Evolutionary conservation across 495 filamentous ascomycete genomes (phyloP).

Genomic region (Penicillium soppii): DNA sequence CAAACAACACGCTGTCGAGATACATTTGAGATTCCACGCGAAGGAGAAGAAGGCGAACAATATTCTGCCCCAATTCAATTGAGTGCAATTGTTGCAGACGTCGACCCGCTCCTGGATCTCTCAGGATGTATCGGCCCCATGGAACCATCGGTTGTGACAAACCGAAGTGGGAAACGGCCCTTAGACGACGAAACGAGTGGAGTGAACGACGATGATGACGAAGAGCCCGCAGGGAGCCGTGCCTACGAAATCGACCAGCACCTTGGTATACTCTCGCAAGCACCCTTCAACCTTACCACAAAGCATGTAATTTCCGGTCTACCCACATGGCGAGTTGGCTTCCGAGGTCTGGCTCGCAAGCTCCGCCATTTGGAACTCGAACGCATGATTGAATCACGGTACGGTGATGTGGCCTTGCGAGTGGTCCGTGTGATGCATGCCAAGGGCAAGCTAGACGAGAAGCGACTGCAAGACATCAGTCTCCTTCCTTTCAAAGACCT

Average conservation of each 20-base stretch:
- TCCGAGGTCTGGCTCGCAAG: slow-evolving; percentile 62
- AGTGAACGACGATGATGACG: slow-evolving; percentile 31
- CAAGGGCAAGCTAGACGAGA: slow-evolving; percentile 91
- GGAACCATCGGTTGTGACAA: slow-evolving; percentile 19
- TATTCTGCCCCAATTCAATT: slow-evolving; percentile 38
- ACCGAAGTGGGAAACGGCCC: slow-evolving; percentile 35
- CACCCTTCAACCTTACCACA: slow-evolving; percentile 61
- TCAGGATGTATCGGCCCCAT: slow-evolving; percentile 38
- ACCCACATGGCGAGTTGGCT: slow-evolving; percentile 80
- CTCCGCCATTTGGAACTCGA: slow-evolving; percentile 76
- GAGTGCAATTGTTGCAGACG: slow-evolving; percentile 33
- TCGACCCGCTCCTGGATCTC: slow-evolving; percentile 43
- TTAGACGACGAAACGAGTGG: slow-evolving; percentile 32
- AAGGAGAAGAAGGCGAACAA: slow-evolving; percentile 51
- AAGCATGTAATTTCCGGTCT: slow-evolving; percentile 50
- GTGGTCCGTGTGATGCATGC: slow-evolving; percentile 77
- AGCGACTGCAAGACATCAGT: slow-evolving; percentile 68
- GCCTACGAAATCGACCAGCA: slow-evolving; percentile 68
- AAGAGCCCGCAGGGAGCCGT: slow-evolving; percentile 37
- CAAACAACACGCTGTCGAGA: slow-evolving; percentile 68
- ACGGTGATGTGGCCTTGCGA: slow-evolving; percentile 72
- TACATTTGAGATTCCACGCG: slow-evolving; percentile 49
- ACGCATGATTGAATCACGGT: slow-evolving; percentile 69
- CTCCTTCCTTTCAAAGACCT: slow-evolving; percentile 78
- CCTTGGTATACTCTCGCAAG: slow-evolving; percentile 70